A percentile compares a stretch with the other conserved stretches of the same genome.
These are phyloP conservation scores for Tuber microsphaerosporum DNA, from an alignment of 495 filamentous ascomycete genomes.

Conservation along the genomic window DNA sequence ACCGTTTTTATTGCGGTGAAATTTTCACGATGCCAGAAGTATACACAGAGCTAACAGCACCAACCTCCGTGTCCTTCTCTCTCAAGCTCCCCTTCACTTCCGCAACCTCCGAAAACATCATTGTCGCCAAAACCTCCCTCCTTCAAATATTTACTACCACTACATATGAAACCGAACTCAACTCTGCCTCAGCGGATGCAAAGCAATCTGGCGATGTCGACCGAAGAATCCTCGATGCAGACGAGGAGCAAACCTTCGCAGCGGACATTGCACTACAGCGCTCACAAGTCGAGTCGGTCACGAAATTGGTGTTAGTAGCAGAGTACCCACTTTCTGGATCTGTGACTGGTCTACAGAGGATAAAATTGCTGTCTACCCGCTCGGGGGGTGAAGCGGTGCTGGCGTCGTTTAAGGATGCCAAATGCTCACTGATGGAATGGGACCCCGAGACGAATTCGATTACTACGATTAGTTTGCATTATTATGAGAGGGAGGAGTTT, in stretches of 20 bases:
- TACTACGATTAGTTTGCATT: constrained; percentile 87
- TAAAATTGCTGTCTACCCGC: constrained; percentile 61
- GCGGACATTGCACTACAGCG: constrained; percentile 51
- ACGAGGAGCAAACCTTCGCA: constrained; percentile 56
- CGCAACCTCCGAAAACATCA: constrained; percentile 67
- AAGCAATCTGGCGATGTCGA: constrained; percentile 43
- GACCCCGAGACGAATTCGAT: constrained; percentile 70
- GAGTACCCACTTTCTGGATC: constrained; percentile 78
- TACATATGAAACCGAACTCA: constrained; percentile 51
- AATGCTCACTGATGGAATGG: constrained; percentile 90
- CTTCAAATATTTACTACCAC: constrained; percentile 75
- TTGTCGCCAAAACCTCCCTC: constrained; percentile 81
- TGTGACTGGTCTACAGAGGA: constrained; percentile 67
- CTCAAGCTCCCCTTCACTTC: constrained; percentile 69
- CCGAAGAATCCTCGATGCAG: constrained; percentile 52
- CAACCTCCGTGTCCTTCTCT: constrained; percentile 86
- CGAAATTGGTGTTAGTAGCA: constrained; percentile 76
- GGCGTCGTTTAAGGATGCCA: constrained; percentile 78
- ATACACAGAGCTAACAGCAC: constrained; percentile 87
- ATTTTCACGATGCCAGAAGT: constrained; percentile 39
- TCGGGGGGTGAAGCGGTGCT: constrained; percentile 82
- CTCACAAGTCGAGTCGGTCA: constrained; percentile 54
- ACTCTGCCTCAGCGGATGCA: constrained; percentile 33
- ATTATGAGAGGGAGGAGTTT: constrained; percentile 85
- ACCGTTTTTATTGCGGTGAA: not conserved